A percentile compares a stretch with the other conserved stretches of the same genome.
These are phyloP conservation scores for Chamaecyparis obtusa DNA, from an alignment of 75 land plant species.

Conservation along the genomic window DNA sequence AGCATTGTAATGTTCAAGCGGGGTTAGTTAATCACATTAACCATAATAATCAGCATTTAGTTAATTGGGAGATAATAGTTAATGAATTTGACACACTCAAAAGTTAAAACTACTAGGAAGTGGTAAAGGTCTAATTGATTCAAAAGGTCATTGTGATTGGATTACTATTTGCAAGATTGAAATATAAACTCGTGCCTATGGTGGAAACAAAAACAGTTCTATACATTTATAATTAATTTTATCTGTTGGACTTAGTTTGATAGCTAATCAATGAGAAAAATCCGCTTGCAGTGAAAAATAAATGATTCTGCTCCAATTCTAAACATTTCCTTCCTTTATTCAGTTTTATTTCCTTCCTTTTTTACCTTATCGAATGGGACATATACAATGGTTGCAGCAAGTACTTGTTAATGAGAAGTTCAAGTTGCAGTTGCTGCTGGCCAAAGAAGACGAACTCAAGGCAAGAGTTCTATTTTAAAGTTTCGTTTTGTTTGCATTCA, in stretches of 20 bases:
- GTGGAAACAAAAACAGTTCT: background rate
- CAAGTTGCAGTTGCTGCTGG: background rate
- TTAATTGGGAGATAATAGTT: background rate
- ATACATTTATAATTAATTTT: background rate
- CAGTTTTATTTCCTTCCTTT: background rate
- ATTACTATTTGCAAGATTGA: background rate
- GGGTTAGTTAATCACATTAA: too few species aligned
- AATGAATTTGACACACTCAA: background rate
- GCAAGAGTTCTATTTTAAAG: background rate
- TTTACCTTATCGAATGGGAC: background rate
- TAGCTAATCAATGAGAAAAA: background rate
- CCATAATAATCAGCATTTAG: too few species aligned
- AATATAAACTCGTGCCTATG: background rate
- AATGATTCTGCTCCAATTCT: too few species aligned
- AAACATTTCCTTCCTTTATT: background rate
- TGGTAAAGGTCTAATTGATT: background rate
- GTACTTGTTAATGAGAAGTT: slow-evolving; percentile 9
- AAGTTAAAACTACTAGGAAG: background rate
- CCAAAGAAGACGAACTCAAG: background rate
- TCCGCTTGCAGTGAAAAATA: background rate
- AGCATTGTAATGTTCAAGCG: too few species aligned
- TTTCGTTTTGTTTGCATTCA: background rate
- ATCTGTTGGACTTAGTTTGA: background rate
- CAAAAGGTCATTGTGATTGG: too few species aligned
- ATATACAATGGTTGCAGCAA: slow-evolving; percentile 9